A percentile compares a stretch with the other conserved stretches of the same genome.
Evolutionary conservation across 768 basidiomycete genomes (phyloP).

Genomic region (Boletus tylopilopsis): DNA sequence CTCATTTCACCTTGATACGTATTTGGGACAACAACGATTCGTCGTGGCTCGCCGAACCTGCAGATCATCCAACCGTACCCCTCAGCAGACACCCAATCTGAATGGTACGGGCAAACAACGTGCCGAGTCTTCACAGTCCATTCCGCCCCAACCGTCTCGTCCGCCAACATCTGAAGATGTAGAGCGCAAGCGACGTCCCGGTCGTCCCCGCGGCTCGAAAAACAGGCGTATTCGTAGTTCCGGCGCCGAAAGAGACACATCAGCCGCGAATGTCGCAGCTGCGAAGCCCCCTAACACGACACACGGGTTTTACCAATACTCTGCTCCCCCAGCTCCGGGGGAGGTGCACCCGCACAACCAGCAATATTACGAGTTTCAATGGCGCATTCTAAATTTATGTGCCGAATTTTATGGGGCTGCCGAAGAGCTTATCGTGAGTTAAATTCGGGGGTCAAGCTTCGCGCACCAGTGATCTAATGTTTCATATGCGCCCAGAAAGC

Average conservation of each 20-base stretch:
- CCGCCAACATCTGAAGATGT: slow-evolving; percentile 28
- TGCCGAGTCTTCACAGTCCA: slow-evolving; percentile 25
- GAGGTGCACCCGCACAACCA: slow-evolving; percentile 63
- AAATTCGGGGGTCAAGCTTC: slow-evolving; percentile 4
- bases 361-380: slow-evolving; percentile 83
- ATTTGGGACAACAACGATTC: neutral
- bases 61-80: slow-evolving; percentile 24
- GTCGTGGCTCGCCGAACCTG: slow-evolving; percentile 6
- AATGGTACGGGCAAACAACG: slow-evolving; percentile 19
- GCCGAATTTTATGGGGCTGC: slow-evolving; percentile 85
- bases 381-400: slow-evolving; percentile 78
- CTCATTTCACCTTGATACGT: slow-evolving; percentile 9
- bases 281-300: slow-evolving; percentile 33
- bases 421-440: slow-evolving; percentile 76
- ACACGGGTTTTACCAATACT: slow-evolving; percentile 43
- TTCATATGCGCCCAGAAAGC: slow-evolving; percentile 36
- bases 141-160: slow-evolving; percentile 21
- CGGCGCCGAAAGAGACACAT: slow-evolving; percentile 24
- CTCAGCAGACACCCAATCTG: slow-evolving; percentile 13
- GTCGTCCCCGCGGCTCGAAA: slow-evolving; percentile 77
- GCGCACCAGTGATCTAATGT: slow-evolving; percentile 7
- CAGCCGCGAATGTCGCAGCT: slow-evolving; percentile 11
- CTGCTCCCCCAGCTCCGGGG: slow-evolving; percentile 39
- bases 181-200: slow-evolving; percentile 66
- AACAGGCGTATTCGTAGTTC: slow-evolving; percentile 52